Evolutionary conservation across 306 rosid species (phyloP), one percentile per base, ranked within the genome.

Genomic region (Inga laurina): DNA sequence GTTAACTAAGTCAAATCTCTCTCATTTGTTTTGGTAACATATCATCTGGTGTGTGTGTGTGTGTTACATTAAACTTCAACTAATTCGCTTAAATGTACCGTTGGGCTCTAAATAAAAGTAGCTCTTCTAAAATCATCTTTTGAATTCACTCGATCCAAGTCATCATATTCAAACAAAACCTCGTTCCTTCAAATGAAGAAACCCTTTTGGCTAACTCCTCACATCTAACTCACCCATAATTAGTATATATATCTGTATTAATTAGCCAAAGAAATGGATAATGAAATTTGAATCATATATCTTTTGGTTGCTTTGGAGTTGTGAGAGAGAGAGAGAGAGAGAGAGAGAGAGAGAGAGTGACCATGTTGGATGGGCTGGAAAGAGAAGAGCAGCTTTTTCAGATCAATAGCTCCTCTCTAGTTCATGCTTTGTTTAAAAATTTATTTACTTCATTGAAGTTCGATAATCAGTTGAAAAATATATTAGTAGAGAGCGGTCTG

Each of bases 311-410:
- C 24, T 67, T 67, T 67, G 21, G 72, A 9, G 48, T 52, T 16
- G 30, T 27, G 30, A 72, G 54, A 76, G 81, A 54, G 80, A 82
- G 82, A 73, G 84, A 79, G 75, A 69, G 81, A 72, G 81, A n/a
- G n/a, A n/a, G 54, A 76, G 81, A 54, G 80, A 82, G 82, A 73
- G 84, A 79, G 75, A 69, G 81, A 72, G 81, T 68, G 87, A 81
- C 84, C 83, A 77, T 81, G 90, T 83, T 85, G 72, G 88, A 86
- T 90, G 89, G 95, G 90, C 79, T 85, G 88, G 82, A 91, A 88
- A 89, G 75, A 82, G 80, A 81, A 75, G 72, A 82, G 78, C 95
- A 88, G 92, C 90, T 88, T 93, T 37, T 91, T 91, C 88, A 82
- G 87, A 81, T 62, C 68, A 62, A 83, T 16, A 57, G 62, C 56